Evolutionary conservation across 208 protist species (phyloP), one percentile per base, ranked within the genome.

Genomic region (Kentomonas sorsogonicus): DNA sequence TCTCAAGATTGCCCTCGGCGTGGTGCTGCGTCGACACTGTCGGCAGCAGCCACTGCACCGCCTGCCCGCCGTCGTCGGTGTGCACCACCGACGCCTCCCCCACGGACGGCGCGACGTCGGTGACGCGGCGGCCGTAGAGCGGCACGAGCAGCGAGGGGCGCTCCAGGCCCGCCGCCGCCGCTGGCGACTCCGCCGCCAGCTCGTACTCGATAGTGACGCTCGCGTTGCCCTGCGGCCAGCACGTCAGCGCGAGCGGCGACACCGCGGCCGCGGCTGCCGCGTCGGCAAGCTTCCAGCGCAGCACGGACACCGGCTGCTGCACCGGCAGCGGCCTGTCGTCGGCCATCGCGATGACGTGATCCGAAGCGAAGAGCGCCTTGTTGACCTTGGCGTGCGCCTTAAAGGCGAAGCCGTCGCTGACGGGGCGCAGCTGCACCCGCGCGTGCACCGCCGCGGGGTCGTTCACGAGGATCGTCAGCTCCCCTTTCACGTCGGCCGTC

Each of bases 131-230:
- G 16, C 81, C 78, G 56, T 82, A 69, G 23, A 91, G 67, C 3
- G 88, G 88, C 29, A 94, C 72, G 10, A 60, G 40, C 30, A 94
- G 56, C 18, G 60, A 65, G 11, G 92, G 66, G 29, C 79, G 59
- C 30, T 77, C 59, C 31, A 94, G 53, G n/a, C 70, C 47, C 15
- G 60, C 67, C n/a, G 57, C 64, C n/a, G 43, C 43, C 15, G 20
- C 9, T 15, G 43, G 4, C 43, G 43, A 4, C 38, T 41, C 57
- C 46, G 68, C 74, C 7, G 58, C 58, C 30, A 94, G 59, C 54
- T 94, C 84, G 66, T 89, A 94, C 68, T 94, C 88, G 38, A 94
- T 68, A 5, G 82, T 89, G 55, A 89, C 79, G 60, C 78, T 67
- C 23, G 63, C 58, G 4, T 52, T 62, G 27, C 66, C 66, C 68